Conservation (phyloP, 768 basidiomycete genomes). For the Kockovaella imperatae region DNA sequence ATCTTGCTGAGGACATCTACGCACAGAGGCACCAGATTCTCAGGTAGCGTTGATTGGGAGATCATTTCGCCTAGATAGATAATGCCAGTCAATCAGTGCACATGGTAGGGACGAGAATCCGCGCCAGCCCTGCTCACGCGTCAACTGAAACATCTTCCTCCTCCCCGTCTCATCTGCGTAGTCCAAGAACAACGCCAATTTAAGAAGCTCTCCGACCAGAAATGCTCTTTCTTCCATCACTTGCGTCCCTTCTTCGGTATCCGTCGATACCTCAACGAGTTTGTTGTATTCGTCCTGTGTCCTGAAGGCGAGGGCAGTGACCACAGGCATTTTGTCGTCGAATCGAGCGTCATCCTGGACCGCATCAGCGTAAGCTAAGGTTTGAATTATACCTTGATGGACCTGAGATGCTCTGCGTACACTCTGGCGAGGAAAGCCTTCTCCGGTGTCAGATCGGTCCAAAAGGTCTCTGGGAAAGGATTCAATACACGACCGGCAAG, state of each 20-base stretch:
- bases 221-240: conserved; percentile 50
- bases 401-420: conserved; percentile 66
- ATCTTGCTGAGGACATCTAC: conserved; percentile 73
- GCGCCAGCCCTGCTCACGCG: conserved; percentile 68
- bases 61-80: conserved; percentile 65
- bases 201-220: conserved; percentile 71
- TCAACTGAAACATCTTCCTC: conserved; percentile 74
- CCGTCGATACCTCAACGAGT: conserved; percentile 45
- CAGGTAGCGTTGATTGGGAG: conserved; percentile 61
- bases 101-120: neutral
- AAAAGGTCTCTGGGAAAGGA: conserved; percentile 56
- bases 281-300: conserved; percentile 66
- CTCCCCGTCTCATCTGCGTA: conserved; percentile 88
- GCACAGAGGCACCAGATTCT: conserved; percentile 61
- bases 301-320: conserved; percentile 68
- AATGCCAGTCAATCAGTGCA: neutral
- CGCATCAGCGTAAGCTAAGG: neutral
- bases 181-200: conserved; percentile 69
- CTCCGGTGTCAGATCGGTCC: conserved; percentile 63
- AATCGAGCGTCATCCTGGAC: conserved; percentile 54
- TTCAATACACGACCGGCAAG: neutral
- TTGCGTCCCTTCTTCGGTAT: conserved; percentile 38
- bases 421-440: conserved; percentile 73
- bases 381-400: conserved; percentile 49
- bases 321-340: conserved; percentile 69